These are phyloP conservation scores for Arabis alpina DNA, from an alignment of 345 rosid species.

Conservation along the genomic window DNA sequence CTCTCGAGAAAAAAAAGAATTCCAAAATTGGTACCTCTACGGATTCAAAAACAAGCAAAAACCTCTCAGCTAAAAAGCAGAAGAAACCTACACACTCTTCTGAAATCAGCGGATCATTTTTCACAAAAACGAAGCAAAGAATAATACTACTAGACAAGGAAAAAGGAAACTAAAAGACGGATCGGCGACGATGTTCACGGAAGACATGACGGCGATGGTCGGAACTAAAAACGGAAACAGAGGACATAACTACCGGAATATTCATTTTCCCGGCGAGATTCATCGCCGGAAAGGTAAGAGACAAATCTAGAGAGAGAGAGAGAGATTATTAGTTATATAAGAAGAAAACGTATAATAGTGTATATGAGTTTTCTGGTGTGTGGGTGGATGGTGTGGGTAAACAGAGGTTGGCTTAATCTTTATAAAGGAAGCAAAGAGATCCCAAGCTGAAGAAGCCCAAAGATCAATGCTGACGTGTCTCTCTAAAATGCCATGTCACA, in stretches of 20 bases:
- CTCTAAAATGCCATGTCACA: constrained; percentile 32
- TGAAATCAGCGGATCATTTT: constrained; percentile 41
- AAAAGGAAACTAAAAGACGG: constrained; percentile 13
- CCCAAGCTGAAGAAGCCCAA: constrained; percentile 34
- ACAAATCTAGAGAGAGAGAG: constrained; percentile 3
- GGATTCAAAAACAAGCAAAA: constrained; percentile 20
- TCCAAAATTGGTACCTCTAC: constrained; percentile 22
- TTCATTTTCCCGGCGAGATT: constrained; percentile 59
- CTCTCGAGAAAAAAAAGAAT: constrained; percentile 27
- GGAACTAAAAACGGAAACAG: constrained; percentile 48
- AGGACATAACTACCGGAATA: constrained; percentile 43
- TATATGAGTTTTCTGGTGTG: constrained; percentile 27
- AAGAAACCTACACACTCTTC: constrained; percentile 33
- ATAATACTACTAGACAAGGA: constrained; percentile 17
- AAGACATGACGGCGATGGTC: constrained; percentile 77
- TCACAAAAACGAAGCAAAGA: constrained; percentile 47
- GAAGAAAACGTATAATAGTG: constrained; percentile 19
- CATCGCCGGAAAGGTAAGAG: constrained; percentile 42
- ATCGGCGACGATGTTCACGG: constrained; percentile 53
- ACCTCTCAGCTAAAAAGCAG: constrained; percentile 43
- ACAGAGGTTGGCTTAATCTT: constrained; percentile 34
- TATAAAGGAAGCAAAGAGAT: constrained; percentile 47
- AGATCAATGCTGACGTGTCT: constrained; percentile 47
- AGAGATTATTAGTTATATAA: not conserved
- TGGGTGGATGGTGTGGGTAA: constrained; percentile 37